Conservation (phyloP, 805 yeast species). For the Hanseniaspora nectarophila region DNA sequence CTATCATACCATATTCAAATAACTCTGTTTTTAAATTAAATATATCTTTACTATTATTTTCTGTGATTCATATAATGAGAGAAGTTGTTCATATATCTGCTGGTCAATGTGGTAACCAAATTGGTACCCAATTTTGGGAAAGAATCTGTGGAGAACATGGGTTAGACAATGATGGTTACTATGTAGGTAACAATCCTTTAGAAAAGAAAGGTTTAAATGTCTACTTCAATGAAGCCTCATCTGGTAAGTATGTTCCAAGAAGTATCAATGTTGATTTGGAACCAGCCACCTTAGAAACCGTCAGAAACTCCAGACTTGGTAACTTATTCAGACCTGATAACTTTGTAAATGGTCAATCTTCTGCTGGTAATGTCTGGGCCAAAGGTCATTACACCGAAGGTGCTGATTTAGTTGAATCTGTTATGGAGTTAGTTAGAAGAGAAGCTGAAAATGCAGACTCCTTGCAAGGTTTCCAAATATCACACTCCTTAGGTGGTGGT, state of each 20-base stretch:
- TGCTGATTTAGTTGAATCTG: conserved; percentile 83
- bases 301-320: conserved; percentile 69
- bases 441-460: conserved; percentile 91
- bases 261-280: conserved; percentile 86
- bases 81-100: conserved; percentile 81
- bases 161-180: conserved; percentile 60
- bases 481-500: conserved; percentile 80
- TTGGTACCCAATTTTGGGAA: conserved; percentile 92
- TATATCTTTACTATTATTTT: too few relatives aligned
- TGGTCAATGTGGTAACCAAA: conserved; percentile 98
- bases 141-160: conserved; percentile 85
- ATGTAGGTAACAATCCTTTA: conserved; percentile 46
- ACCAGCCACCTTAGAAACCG: conserved; percentile 86
- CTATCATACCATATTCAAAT: too few relatives aligned
- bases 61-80: conserved; percentile 18
- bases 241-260: conserved; percentile 86
- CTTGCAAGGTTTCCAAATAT: conserved; percentile 86
- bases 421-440: conserved; percentile 79
- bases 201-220: conserved; percentile 58
- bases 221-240: conserved; percentile 75
- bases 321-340: conserved; percentile 86
- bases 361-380: conserved; percentile 96
- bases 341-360: conserved; percentile 75
- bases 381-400: conserved; percentile 96
- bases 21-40: too few relatives aligned